Evolutionary conservation across 2,329 filamentous ascomycete species (phyloP), one percentile per base, ranked within the genome.

Genomic region (Pestalotiopsis sp.): DNA sequence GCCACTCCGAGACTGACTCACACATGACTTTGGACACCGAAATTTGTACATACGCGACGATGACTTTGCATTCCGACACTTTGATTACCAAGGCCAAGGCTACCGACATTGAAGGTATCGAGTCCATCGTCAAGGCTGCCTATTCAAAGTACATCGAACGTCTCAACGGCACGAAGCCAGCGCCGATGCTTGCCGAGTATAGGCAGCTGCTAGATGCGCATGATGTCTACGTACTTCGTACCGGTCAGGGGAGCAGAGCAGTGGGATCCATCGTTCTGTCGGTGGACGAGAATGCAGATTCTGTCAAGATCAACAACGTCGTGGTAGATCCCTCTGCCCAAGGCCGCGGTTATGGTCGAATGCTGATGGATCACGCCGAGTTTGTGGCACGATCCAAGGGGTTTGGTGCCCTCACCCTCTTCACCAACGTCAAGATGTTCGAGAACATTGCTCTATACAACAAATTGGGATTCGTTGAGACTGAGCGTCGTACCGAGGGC

Each of bases 171-270:
- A 77, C 76, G 58, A 72, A 73, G 0, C 80, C 80, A 0, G 80
- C 79, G 0, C 79, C 80, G 1, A 81, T 82, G 80, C 73, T 69
- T 1, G 70, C 74, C n/a, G 73, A 82, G 68, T 81, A 81, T 58
- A 2, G 27, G 5, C 31, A 71, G 3, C 70, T 81, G 13, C 68
- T 82, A 3, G n/a, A 70, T 5, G 72, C 68, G 0, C 68, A 70
- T n/a, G 67, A 64, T 49, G n/a, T 64, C 36, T 64, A 52, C 17
- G 61, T 64, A 13, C 36, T 64, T 12, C 61, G 61, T 4, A n/a
- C 31, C 11, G 61, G 66, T 1, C n/a, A 69, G 4, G 41, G 68
- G 6, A 61, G 61, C 14, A 64, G 59, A 7, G 69, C 75, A 0
- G 69, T 76, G 4, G 79, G 79, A 4, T 77, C 79, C 4, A 73